phyloP scores from a whole-genome alignment of 768 basidiomycete genomes.

The Wakefieldia striispora region DNA sequence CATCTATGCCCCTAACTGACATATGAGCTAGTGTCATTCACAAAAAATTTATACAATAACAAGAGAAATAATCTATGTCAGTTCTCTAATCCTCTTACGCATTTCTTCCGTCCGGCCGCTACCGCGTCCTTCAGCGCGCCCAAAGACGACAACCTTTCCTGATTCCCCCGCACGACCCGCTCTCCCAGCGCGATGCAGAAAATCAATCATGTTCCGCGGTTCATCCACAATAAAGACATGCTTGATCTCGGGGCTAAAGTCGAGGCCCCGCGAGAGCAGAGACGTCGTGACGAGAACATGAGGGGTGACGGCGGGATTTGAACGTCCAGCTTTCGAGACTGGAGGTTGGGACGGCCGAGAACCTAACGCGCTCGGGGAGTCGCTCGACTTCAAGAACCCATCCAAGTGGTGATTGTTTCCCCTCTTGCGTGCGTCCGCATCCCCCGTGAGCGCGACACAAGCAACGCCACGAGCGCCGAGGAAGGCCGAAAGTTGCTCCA shows the following conservation, averaged over 20 bases:
- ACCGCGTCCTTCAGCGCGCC: constrained; percentile 65
- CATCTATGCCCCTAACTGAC: too few relatives aligned
- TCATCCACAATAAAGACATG: constrained; percentile 88
- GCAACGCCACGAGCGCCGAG: constrained; percentile 60
- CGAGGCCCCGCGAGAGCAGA: constrained; percentile 84
- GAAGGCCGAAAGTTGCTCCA: constrained; percentile 56
- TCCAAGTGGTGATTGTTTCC: constrained; percentile 78
- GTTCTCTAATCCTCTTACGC: constrained; percentile 46
- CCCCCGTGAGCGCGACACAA: constrained; percentile 64
- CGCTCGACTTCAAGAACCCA: constrained; percentile 55
- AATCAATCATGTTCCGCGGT: constrained; percentile 88
- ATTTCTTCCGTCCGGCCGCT: constrained; percentile 51
- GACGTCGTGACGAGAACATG: constrained; percentile 87
- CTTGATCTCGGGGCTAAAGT: constrained; percentile 74
- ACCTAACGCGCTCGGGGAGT: not conserved
- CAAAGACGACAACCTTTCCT: constrained; percentile 76
- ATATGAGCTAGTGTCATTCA: too few relatives aligned
- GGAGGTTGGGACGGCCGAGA: constrained; percentile 1
- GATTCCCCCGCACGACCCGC: constrained; percentile 69
- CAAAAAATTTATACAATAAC: too few relatives aligned
- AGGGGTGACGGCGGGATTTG: constrained; percentile 38
- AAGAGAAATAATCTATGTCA: constrained; percentile 10
- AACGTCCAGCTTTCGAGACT: constrained; percentile 11
- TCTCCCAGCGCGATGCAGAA: constrained; percentile 87
- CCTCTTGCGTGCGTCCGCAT: constrained; percentile 51